A percentile compares a stretch with the other conserved stretches of the same genome.
phyloP scores from a whole-genome alignment of 495 filamentous ascomycete species.

The Penicillium flavigenum region DNA sequence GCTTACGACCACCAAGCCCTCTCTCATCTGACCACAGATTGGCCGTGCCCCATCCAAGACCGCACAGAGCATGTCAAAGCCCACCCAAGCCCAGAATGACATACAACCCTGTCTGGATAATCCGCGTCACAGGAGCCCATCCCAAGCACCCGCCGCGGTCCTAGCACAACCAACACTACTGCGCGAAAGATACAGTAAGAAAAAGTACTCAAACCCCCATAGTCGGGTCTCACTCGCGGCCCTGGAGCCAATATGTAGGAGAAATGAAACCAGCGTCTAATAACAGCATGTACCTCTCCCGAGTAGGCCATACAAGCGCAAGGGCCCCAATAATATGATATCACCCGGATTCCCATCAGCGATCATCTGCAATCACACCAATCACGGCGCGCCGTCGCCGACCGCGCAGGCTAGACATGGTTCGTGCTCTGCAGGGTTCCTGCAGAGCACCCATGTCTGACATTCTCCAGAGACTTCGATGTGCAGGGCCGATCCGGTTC shows the following conservation, averaged over 20 bases:
- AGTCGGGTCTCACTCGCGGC: neutral
- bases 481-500: constrained; percentile 6
- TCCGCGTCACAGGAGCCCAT: constrained; percentile 6
- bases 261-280: constrained; percentile 1
- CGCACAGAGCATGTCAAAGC: neutral
- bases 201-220: neutral
- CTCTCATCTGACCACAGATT: neutral
- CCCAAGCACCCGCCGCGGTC: neutral
- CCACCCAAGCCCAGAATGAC: neutral
- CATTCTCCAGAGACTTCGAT: constrained; percentile 10
- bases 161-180: neutral
- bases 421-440: constrained; percentile 9
- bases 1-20: neutral
- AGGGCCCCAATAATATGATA: constrained; percentile 12
- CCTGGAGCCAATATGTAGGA: neutral
- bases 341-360: constrained; percentile 1
- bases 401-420: constrained; percentile 3
- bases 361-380: neutral
- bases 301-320: constrained; percentile 6
- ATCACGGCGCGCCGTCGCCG: neutral
- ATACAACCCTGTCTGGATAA: neutral
- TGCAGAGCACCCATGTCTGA: constrained; percentile 14
- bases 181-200: neutral
- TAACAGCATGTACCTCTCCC: neutral
- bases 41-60: neutral